Evolutionary conservation across 768 basidiomycete genomes (phyloP).

Genomic region (Leccinum variicolor): DNA sequence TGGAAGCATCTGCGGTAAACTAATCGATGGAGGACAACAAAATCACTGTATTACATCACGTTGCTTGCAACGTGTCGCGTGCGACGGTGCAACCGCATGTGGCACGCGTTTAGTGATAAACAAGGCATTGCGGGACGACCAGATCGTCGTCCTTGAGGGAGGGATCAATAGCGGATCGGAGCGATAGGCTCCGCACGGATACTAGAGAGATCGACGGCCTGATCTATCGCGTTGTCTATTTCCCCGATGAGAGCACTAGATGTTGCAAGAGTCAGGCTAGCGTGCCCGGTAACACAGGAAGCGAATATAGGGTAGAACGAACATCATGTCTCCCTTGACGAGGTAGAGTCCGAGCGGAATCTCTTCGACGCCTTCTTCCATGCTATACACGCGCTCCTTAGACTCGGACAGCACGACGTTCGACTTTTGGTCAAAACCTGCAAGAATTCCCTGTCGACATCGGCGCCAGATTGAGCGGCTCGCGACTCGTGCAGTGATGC

Average conservation of each 20-base stretch:
- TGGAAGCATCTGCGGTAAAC: background rate
- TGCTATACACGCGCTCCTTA: constrained; percentile 88
- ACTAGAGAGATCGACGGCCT: constrained; percentile 61
- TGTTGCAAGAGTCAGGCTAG: background rate
- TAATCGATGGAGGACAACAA: background rate
- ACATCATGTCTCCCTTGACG: constrained; percentile 99
- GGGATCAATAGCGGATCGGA: constrained; percentile 65
- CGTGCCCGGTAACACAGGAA: background rate
- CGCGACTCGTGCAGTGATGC: background rate
- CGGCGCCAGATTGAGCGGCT: background rate
- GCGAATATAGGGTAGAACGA: constrained; percentile 33
- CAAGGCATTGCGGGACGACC: background rate
- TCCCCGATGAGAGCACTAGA: constrained; percentile 76
- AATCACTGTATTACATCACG: background rate
- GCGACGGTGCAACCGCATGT: background rate
- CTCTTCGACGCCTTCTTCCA: constrained; percentile 92
- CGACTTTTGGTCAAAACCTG: constrained; percentile 92
- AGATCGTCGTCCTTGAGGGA: background rate
- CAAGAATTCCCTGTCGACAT: constrained; percentile 72
- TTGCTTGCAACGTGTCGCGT: background rate
- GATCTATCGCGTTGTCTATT: constrained; percentile 79
- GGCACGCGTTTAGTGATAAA: background rate
- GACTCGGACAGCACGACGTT: constrained; percentile 95
- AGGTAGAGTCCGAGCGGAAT: constrained; percentile 92
- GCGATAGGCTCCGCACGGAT: constrained; percentile 88